phyloP scores from a whole-genome alignment of 495 filamentous ascomycete genomes.

The Aspergillus avenaceus region DNA sequence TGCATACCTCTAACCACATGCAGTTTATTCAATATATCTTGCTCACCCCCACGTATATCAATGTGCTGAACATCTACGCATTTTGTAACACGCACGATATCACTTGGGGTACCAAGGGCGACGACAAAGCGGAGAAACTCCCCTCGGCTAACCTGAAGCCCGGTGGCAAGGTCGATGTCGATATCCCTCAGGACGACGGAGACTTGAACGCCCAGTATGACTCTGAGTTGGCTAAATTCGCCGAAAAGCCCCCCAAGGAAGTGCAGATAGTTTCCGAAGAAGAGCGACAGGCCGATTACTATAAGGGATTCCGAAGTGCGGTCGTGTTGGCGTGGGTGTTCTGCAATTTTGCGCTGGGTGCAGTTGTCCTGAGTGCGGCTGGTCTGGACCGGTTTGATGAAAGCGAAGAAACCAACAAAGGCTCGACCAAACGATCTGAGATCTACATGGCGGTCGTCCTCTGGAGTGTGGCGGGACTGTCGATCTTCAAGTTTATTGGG shows the following conservation, averaged over 20 bases:
- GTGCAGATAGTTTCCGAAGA: conserved; percentile 53
- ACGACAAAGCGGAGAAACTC: conserved; percentile 82
- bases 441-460: conserved; percentile 90
- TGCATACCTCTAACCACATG: conserved; percentile 3
- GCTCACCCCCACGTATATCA: conserved; percentile 91
- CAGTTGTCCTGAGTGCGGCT: conserved; percentile 80
- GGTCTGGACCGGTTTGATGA: conserved; percentile 65
- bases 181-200: conserved; percentile 80
- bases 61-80: conserved; percentile 94
- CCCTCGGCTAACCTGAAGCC: conserved; percentile 77
- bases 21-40: conserved; percentile 93
- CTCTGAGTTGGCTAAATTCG: conserved; percentile 71
- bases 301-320: conserved; percentile 87
- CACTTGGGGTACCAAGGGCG: conserved; percentile 95
- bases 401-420: conserved; percentile 31
- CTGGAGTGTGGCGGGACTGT: conserved; percentile 86
- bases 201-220: conserved; percentile 95
- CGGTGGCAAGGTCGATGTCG: conserved; percentile 90
- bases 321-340: conserved; percentile 97
- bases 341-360: conserved; percentile 84
- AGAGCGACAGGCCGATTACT: conserved; percentile 96
- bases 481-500: conserved; percentile 85
- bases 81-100: conserved; percentile 99
- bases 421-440: conserved; percentile 47
- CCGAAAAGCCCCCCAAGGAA: conserved; percentile 65